These are phyloP conservation scores for Geotrichum citri-aurantii DNA, from an alignment of 1,139 yeast genomes.

Conservation along the genomic window DNA sequence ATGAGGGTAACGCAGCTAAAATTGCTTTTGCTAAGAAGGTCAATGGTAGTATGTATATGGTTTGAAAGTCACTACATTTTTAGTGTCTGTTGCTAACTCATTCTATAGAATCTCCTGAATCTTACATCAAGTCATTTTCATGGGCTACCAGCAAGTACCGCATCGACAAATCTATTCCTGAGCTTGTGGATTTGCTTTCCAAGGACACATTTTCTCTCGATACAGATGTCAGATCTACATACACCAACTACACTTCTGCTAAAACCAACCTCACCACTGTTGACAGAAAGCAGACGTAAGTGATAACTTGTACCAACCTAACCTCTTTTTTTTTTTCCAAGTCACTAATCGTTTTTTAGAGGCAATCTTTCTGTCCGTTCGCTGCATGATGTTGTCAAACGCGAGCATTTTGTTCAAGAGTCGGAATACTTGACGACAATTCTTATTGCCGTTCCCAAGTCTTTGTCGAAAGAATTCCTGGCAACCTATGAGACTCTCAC, in stretches of 20 bases:
- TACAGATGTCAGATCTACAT: conserved; percentile 68
- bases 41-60: conserved; percentile 36
- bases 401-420: conserved; percentile 75
- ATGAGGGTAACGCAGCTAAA: conserved; percentile 43
- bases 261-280: conserved; percentile 80
- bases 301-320: background rate
- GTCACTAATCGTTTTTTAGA: conserved; percentile 17
- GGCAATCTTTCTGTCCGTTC: conserved; percentile 92
- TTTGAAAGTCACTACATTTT: conserved; percentile 5
- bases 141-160: conserved; percentile 90
- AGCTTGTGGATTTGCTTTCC: conserved; percentile 63
- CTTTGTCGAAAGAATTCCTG: conserved; percentile 53
- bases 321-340: conserved; percentile 4
- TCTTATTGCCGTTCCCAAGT: conserved; percentile 79
- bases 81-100: conserved; percentile 7
- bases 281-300: conserved; percentile 70
- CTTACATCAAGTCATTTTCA: conserved; percentile 64
- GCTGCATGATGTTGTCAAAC: conserved; percentile 79
- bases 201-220: conserved; percentile 79
- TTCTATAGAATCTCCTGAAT: conserved; percentile 41
- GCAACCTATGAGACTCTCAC: conserved; percentile 68
- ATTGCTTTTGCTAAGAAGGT: conserved; percentile 46
- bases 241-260: conserved; percentile 69
- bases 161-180: conserved; percentile 74
- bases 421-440: conserved; percentile 83